Base-by-base conservation (phyloP, 352 stramenopile genomes). In the Aphanomyces euteiches region DNA sequence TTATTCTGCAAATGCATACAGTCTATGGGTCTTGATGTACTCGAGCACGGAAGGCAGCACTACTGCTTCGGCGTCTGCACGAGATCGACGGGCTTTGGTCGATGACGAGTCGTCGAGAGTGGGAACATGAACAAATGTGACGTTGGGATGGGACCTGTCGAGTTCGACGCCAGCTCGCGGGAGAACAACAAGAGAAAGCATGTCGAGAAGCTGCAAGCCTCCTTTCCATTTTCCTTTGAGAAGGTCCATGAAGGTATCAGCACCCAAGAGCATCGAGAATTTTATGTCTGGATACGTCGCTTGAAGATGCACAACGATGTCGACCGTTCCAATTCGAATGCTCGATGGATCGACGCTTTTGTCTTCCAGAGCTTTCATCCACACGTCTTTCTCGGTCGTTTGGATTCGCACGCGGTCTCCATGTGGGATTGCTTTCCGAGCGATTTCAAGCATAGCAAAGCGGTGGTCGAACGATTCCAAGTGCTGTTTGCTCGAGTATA, bases 171-270 rank as follows among this genome's bases (percentile, higher is more conserved):
- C 88, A 50, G 87, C 73, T 15, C 86, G 84, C 60, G 79, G 77
- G 63, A 95, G 86, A 36, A 95, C 86, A 10, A 95, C 73, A 5
- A 96, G 61, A 48, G 82, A 79, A 0, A 93, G 77, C 4, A 87
- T 72, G 38, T 78, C 78, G 75, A 88, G 77, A 1, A 96, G 78
- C 68, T 91, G 79, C 17, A 94, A 78, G 3, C 83, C 87, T 38
- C 79, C 73, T 67, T 96, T 96, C 89, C 89, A 96, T 74, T 96
- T 96, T 48, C 86, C 87, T 34, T 79, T 76, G 47, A 85, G 63
- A 58, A 96, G 72, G 72, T 96, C 89, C 6, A 78, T 77, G 75
- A 89, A 96, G 58, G 89, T 95, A 73, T 96, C 89, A 5, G 77
- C 87, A 5, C 89, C 89, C 5, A 96, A 64, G 28, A 96, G 74